A percentile compares a stretch with the other conserved stretches of the same genome.
phyloP scores from a whole-genome alignment of 768 basidiomycete species.

The Macrolepiota fuliginosa region DNA sequence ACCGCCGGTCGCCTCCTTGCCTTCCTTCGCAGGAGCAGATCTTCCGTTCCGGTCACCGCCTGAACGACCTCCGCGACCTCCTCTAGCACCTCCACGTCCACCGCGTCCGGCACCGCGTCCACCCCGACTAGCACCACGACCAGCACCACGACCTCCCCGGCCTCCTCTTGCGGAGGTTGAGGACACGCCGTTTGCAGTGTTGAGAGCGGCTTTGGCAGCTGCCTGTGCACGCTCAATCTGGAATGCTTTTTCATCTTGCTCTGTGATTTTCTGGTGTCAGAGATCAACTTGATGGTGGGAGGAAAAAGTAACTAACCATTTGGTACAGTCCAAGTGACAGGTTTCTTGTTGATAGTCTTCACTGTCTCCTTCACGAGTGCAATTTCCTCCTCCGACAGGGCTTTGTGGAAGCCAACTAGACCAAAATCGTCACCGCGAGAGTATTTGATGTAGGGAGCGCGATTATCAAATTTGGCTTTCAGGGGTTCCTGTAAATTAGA shows the following conservation, averaged over 20 bases:
- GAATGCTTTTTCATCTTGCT: slow-evolving; percentile 71
- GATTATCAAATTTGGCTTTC: slow-evolving; percentile 47
- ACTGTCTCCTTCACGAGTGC: slow-evolving; percentile 64
- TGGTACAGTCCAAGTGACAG: slow-evolving; percentile 62
- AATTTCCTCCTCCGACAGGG: slow-evolving; percentile 70
- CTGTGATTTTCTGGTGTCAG: slow-evolving; percentile 30
- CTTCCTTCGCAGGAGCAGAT: slow-evolving; percentile 31
- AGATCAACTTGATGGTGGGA: neutral
- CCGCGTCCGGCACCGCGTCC: slow-evolving; percentile 31
- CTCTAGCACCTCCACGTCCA: slow-evolving; percentile 45
- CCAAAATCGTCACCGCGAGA: slow-evolving; percentile 42
- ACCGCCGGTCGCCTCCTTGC: slow-evolving; percentile 24
- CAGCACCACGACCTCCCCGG: slow-evolving; percentile 26
- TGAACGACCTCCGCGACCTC: slow-evolving; percentile 35
- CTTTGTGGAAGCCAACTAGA: slow-evolving; percentile 63
- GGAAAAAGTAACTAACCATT: slow-evolving; percentile 39
- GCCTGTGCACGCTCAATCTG: slow-evolving; percentile 72
- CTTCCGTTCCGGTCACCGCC: slow-evolving; percentile 34
- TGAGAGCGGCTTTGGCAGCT: slow-evolving; percentile 49
- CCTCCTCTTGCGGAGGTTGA: slow-evolving; percentile 23
- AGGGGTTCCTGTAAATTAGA: slow-evolving; percentile 36
- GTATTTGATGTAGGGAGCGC: slow-evolving; percentile 52
- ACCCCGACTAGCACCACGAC: slow-evolving; percentile 32
- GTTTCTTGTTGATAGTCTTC: slow-evolving; percentile 60
- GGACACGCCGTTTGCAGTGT: slow-evolving; percentile 17